A percentile compares a stretch with the other conserved stretches of the same genome.
Conservation (phyloP, 2,329 filamentous ascomycete genomes). For the Fusarium nygamai region DNA sequence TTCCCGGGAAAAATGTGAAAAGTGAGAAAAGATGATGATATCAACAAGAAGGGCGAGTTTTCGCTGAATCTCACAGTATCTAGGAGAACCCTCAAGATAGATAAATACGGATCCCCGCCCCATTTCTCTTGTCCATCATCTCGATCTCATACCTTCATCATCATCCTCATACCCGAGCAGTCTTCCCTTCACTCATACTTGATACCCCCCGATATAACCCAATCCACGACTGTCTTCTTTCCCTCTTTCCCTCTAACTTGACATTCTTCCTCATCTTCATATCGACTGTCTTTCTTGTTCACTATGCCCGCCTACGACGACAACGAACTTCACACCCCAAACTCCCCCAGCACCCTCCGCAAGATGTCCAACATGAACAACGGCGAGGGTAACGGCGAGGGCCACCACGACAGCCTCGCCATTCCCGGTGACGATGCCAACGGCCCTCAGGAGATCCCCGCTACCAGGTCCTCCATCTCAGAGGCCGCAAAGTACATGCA, state of each 20-base stretch:
- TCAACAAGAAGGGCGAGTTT: slow-evolving; percentile 34
- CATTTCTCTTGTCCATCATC: slow-evolving; percentile 20
- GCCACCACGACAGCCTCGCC: slow-evolving; percentile 31
- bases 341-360: slow-evolving; percentile 31
- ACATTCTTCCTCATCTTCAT: neutral
- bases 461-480: slow-evolving; percentile 73
- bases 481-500: slow-evolving; percentile 78
- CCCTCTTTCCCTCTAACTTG: slow-evolving; percentile 16
- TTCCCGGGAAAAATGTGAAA: neutral
- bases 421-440: slow-evolving; percentile 55
- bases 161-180: slow-evolving; percentile 10
- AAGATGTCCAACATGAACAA: slow-evolving; percentile 26
- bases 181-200: slow-evolving; percentile 28
- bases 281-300: slow-evolving; percentile 9
- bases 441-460: slow-evolving; percentile 74
- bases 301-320: slow-evolving; percentile 71
- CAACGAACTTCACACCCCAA: slow-evolving; percentile 54
- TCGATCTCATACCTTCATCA: slow-evolving; percentile 6
- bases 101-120: slow-evolving; percentile 35
- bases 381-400: slow-evolving; percentile 14
- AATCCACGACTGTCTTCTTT: slow-evolving; percentile 7
- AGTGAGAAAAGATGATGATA: slow-evolving; percentile 26
- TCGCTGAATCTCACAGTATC: slow-evolving; percentile 2
- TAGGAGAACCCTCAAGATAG: slow-evolving; percentile 5
- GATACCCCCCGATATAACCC: slow-evolving; percentile 25